phyloP scores from a whole-genome alignment of 169 alveolate genomes.

The Toxoplasma gondii region DNA sequence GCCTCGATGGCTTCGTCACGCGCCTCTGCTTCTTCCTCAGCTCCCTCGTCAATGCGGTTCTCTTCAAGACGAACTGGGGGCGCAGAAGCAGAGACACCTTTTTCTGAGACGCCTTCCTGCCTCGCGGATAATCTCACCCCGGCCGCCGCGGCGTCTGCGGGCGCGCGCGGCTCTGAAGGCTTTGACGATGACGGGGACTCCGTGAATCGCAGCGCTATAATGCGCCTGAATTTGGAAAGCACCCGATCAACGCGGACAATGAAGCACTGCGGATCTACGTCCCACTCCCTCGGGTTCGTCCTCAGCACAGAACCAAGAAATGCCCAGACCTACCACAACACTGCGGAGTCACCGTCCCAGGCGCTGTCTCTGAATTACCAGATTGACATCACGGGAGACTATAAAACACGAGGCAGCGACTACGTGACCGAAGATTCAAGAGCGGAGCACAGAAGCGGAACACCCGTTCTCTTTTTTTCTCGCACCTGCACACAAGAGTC shows the following conservation, averaged over 20 bases:
- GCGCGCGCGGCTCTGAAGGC: not conserved
- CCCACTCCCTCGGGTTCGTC: not conserved
- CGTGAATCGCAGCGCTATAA: slow-evolving; percentile 14
- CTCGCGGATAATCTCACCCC: not conserved
- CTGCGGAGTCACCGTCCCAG: too few relatives aligned
- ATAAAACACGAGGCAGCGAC: too few relatives aligned
- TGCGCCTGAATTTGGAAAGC: not conserved
- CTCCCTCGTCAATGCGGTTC: not conserved
- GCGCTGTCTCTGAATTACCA: too few relatives aligned
- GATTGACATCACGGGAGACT: too few relatives aligned
- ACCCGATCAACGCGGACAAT: not conserved
- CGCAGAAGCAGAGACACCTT: not conserved
- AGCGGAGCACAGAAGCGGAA: not conserved
- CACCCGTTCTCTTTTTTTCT: not conserved
- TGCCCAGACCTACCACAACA: not conserved
- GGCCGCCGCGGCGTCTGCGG: not conserved
- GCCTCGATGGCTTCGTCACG: not conserved
- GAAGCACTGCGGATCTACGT: not conserved
- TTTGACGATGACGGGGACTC: not conserved
- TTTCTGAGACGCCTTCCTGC: not conserved
- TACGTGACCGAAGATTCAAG: too few relatives aligned
- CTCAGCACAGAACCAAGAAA: not conserved
- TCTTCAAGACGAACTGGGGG: too few relatives aligned
- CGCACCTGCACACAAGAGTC: slow-evolving; percentile 64
- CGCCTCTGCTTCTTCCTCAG: not conserved